Evolutionary conservation across 2,329 filamentous ascomycete genomes (phyloP), one percentile per base, ranked within the genome.

Genomic region (Microcera coccophila): DNA sequence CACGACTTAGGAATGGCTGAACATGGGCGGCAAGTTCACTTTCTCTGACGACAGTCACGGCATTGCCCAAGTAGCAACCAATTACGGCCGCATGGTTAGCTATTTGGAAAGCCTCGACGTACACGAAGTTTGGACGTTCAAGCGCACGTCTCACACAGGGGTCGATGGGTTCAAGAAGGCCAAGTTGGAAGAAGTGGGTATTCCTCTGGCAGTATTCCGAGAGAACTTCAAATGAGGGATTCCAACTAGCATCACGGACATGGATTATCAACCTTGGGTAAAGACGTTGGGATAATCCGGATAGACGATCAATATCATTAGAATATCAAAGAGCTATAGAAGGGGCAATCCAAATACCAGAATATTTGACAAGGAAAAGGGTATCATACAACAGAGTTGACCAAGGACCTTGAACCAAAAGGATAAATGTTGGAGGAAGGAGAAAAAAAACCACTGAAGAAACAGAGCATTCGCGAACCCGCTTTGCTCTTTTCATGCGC

Each of bases 11-110:
- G 79, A 81, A 62, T 95, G 89, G 71, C 60, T 90, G 41, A 67
- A 67, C 7, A 74, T 87, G 57, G 84, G 84, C 18, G 90, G 93
- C 18, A 79, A 78, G 47, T 95, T 97, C 66, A 94, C 89, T 40
- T 76, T 98, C 55, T 95, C 88, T 5, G 93, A 98, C 64, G 93
- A 98, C 67, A 95, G 90, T 63, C 93, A 98, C 69, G 87, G 87
- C 29, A 78, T 89, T 45, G 85, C 79, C 2, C 91, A 98, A 62
- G 77, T 98, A 4, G 89, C 83, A n/a, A 83, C 88, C 38, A 91
- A 95, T 62, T 97, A 93, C 68, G 61, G 64, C 35, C 78, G 78
- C 31, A 81, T 86, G 4, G 67, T 94, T 44, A 73, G 78, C 1
- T 95, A 87, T 62, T 69, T 95, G 42, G 75, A 81, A 50, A 74